phyloP scores from a whole-genome alignment of 331 rosid species.

The Pyrus hybrid region DNA sequence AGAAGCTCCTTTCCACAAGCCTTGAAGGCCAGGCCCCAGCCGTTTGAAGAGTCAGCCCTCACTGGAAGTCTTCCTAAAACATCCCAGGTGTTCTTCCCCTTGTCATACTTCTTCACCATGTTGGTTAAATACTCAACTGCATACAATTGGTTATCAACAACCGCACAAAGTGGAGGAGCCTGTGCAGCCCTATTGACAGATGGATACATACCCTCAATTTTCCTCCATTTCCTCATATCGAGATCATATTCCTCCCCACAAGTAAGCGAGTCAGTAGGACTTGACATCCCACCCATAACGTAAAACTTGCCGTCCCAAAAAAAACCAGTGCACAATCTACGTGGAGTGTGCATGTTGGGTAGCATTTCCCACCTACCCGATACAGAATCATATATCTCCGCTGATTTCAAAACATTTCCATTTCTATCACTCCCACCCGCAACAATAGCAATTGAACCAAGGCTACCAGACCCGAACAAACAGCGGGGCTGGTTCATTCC shows the following conservation, averaged over 20 bases:
- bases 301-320: slow-evolving; percentile 84
- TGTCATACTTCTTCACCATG: slow-evolving; percentile 86
- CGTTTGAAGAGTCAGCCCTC: slow-evolving; percentile 80
- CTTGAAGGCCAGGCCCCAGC: slow-evolving; percentile 99
- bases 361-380: slow-evolving; percentile 70
- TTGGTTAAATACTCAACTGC: slow-evolving; percentile 82
- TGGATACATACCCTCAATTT: slow-evolving; percentile 81
- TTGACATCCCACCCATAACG: slow-evolving; percentile 93
- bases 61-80: slow-evolving; percentile 94
- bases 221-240: slow-evolving; percentile 62
- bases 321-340: slow-evolving; percentile 90
- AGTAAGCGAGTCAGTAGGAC: slow-evolving; percentile 63
- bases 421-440: slow-evolving; percentile 86
- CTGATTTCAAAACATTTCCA: slow-evolving; percentile 71
- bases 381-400: slow-evolving; percentile 67
- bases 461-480: slow-evolving; percentile 83
- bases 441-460: slow-evolving; percentile 75
- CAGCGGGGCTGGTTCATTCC: slow-evolving; percentile 92
- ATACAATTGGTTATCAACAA: slow-evolving; percentile 75
- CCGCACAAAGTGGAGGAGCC: slow-evolving; percentile 97
- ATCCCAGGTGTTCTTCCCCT: slow-evolving; percentile 65
- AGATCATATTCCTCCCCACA: slow-evolving; percentile 93
- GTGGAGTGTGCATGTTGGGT: slow-evolving; percentile 75
- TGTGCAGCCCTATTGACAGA: slow-evolving; percentile 70
- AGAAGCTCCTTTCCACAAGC: slow-evolving; percentile 85